Evolutionary conservation across 164 flowering plant genomes (phyloP), one percentile per base, ranked within the genome.

Genomic region (Cinnamomum micranthum): DNA sequence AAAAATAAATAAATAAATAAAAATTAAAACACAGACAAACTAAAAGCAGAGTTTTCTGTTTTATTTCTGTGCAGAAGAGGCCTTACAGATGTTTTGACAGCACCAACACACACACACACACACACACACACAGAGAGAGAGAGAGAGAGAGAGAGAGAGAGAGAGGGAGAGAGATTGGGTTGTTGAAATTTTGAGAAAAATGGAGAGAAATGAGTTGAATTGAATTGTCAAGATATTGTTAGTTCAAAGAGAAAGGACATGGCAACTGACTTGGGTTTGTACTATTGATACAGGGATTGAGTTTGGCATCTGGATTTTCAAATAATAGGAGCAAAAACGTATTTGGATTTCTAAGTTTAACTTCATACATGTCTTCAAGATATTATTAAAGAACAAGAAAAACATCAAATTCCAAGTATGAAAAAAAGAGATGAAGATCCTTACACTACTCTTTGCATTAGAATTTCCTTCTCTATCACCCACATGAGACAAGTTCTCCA

Each of bases 391-490:
- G 60, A 2, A 55, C 20, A 55, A 55, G 60, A 55, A 55, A 55
- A 19, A 55, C n/a, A 23, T 19, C 28, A 69, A 69, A 47, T n/a
- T 6, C 14, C 25, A 69, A 47, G 55, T 6, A 19, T 12, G 55
- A 22, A n/a, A 69, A 14, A 50, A 41, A 47, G 9, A 47, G 19
- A 60, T 1, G 52, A 31, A 41, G 52, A 63, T 58, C 22, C 67
- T 62, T 60, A 72, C 74, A 72, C 3, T 59, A 12, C 25, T 72
- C 59, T 33, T 55, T 71, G 62, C 14, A 14, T 15, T 24, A 24
- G 73, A 11, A 35, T n/a, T 35, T 62, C 3, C 50, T 11, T 60
- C 66, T n/a, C 27, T 72, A 60, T 72, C 74, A 59, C 52, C 50
- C 33, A 62, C 31, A 25, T 62, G 67, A 2, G 20, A 13, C 25